These are phyloP conservation scores for Cercospora citrullina DNA, from an alignment of 2,329 filamentous ascomycete genomes.

Conservation along the genomic window DNA sequence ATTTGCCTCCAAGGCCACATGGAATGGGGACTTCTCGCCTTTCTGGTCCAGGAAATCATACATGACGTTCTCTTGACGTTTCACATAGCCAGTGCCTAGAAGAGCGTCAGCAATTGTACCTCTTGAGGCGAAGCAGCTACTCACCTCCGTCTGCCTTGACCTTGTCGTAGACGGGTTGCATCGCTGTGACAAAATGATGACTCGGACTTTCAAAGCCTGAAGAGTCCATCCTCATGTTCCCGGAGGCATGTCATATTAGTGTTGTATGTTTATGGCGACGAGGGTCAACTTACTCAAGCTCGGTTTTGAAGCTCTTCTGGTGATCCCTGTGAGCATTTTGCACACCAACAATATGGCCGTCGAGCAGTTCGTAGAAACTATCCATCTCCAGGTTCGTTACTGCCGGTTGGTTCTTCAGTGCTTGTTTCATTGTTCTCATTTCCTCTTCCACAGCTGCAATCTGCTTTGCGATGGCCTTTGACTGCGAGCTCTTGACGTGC, in stretches of 20 bases:
- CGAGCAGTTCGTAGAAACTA: background rate
- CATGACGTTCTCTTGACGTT: background rate
- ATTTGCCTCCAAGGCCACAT: background rate
- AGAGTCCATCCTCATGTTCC: background rate
- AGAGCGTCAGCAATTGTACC: background rate
- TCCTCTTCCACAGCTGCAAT: no score
- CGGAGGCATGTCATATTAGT: no score
- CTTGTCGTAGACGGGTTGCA: background rate
- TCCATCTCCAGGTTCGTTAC: background rate
- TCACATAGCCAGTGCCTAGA: background rate
- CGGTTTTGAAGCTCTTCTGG: rapidly evolving
- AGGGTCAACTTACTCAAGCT: background rate
- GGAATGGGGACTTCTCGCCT: background rate
- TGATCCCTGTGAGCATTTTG: background rate
- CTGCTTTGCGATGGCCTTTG: background rate
- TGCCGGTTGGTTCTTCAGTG: background rate
- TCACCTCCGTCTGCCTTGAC: no score
- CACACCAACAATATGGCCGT: background rate
- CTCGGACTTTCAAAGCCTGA: background rate
- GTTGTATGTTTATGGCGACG: no score
- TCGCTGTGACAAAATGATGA: background rate
- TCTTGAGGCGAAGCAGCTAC: no score
- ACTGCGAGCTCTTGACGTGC: background rate
- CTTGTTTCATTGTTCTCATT: background rate
- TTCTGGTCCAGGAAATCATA: background rate